Evolutionary conservation across 441 rosid species (phyloP), one percentile per base, ranked within the genome.

Genomic region (Rhodomyrtus psidioides): DNA sequence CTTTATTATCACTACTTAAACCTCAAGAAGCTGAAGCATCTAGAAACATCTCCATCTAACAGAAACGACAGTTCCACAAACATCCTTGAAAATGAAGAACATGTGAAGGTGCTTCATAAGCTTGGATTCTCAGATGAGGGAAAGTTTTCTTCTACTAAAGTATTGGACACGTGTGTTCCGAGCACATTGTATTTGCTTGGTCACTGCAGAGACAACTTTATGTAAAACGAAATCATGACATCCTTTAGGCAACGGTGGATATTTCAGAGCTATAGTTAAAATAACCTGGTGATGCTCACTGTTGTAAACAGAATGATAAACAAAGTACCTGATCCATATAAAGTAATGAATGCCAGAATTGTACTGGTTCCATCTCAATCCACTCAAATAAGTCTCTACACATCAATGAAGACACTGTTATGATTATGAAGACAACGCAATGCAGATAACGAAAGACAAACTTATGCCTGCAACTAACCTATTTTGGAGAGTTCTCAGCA

Each of bases 321-420:
- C 46, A 24, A 42, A 92, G 84, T 90, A 97, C 99, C 99, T 95
- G 96, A 89, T 97, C 99, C 99, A 96, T 97, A 90, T 95, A 97
- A 87, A 96, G 99, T 89, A 97, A 91, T 42, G 98, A 94, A 90
- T 95, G 94, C 99, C 99, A 95, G 90, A 92, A 96, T 89, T 93
- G 94, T 90, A 91, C 84, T 15, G 94, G 95, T 90, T 97, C 99
- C 85, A 97, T 96, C 90, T 93, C 94, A 86, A 96, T 92, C 99
- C 98, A 95, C 89, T 96, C 95, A 55, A 96, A 96, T 75, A 95
- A 91, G 88, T 96, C 98, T 87, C 99, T 97, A 92, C 79, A 88
- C 86, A 86, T 83, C 81, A 81, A 84, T 56, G 86, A 88, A 87
- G 89, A 86, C 60, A 83, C 82, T 82, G 84, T 53, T 54, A 54